Base-by-base conservation (phyloP, 306 rosid species). In the Echinosophora koreensis region DNA sequence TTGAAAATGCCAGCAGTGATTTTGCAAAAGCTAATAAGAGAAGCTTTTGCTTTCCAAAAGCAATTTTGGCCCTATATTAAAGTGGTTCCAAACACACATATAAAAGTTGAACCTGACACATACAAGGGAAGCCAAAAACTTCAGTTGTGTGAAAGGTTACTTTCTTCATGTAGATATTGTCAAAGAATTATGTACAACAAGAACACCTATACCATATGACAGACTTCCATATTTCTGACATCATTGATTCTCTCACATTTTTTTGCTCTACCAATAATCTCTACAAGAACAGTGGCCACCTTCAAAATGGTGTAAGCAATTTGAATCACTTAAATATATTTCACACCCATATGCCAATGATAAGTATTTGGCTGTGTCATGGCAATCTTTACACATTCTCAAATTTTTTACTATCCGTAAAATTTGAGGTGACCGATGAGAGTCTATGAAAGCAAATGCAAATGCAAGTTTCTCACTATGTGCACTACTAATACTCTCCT, bases 231-330 rank as follows among this genome's bases (percentile, higher is more conserved):
- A 42, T 39, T 62, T 62, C 42, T 69, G 46, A 35, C 16, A 18
- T 44, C 73, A 77, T 8, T 55, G 68, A 39, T 77, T 69, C 69
- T 74, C 65, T 72, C 10, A 14, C 37, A 61, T 52, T 14, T 32
- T 47, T 63, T 66, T 66, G 11, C 56, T 51, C 77, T 92, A 92
- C 99, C 99, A 95, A 73, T 90, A 95, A 83, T 95, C 97, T 61
- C 80, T 81, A 84, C 99, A 92, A 80, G 98, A 95, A 86, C 99
- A 95, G 55, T 72, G 86, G 9, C 97, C 99, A 14, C 89, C 84
- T 65, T 87, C 84, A 69, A 95, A 92, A 86, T 91, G 92, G 84
- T 95, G 99, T 37, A 90, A 87, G 75, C 93, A 89, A 83, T 67
- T 84, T 3, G 91, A 80, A 78, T 88, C 93, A 32, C 66, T 88